Conservation (phyloP, 1,284 basidiomycete genomes). For the Trametes sp. region DNA sequence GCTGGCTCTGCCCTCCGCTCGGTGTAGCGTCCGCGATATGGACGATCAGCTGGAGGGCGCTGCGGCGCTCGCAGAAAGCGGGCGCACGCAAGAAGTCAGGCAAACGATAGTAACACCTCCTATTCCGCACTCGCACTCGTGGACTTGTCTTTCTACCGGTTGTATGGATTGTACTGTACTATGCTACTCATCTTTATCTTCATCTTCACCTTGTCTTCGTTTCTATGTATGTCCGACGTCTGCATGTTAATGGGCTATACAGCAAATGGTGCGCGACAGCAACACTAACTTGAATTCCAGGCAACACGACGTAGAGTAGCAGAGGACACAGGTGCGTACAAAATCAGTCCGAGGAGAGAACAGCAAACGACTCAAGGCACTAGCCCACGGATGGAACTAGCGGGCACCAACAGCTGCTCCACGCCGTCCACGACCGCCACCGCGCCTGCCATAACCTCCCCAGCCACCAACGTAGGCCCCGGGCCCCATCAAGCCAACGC, state of each 20-base stretch:
- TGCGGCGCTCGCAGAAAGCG: conserved; percentile 33
- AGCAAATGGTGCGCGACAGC: neutral
- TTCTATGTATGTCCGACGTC: too few relatives aligned
- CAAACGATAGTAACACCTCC: neutral
- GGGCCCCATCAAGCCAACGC: conserved; percentile 75
- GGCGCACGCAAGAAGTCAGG: conserved; percentile 18
- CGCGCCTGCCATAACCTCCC: conserved; percentile 57
- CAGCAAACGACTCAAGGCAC: neutral
- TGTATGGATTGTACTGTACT: conserved; percentile 21
- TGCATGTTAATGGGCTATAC: too few relatives aligned
- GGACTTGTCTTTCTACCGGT: neutral
- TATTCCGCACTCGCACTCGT: neutral
- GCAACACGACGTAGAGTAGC: conserved; percentile 17
- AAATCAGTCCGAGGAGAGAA: conserved; percentile 11
- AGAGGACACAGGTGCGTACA: conserved; percentile 10
- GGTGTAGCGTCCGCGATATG: conserved; percentile 56
- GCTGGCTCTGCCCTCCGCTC: conserved; percentile 86
- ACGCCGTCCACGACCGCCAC: conserved; percentile 52
- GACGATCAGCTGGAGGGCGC: conserved; percentile 42
- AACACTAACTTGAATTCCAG: conserved; percentile 15
- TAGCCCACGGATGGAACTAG: conserved; percentile 16
- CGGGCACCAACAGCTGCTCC: conserved; percentile 33
- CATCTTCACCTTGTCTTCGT: too few relatives aligned
- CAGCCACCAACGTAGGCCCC: conserved; percentile 62
- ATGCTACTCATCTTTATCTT: neutral